Conservation (phyloP, 768 basidiomycete species). For the Mycena metata region DNA sequence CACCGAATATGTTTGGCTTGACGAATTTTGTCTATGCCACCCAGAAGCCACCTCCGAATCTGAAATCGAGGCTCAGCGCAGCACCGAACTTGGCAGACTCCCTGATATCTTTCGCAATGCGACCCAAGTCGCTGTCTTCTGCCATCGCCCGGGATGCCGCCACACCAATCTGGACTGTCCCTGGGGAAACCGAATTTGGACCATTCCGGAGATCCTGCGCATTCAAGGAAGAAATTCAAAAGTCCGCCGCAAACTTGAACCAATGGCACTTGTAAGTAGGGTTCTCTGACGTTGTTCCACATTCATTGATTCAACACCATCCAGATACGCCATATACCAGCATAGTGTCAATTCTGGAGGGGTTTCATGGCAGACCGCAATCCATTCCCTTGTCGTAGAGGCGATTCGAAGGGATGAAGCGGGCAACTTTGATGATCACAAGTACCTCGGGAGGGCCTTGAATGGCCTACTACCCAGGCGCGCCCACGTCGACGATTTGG, state of each 20-base stretch:
- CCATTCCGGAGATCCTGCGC: constrained; percentile 40
- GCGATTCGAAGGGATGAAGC: constrained; percentile 39
- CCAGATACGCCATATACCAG: constrained; percentile 38
- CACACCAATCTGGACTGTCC: constrained; percentile 35
- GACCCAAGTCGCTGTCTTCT: constrained; percentile 39
- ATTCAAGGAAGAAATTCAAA: constrained; percentile 8
- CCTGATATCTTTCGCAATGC: constrained; percentile 41
- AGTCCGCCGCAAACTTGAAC: not conserved
- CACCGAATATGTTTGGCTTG: constrained; percentile 10
- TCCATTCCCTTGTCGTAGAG: constrained; percentile 43
- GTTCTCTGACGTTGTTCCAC: not conserved
- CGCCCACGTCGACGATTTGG: constrained; percentile 37
- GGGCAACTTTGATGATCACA: constrained; percentile 32
- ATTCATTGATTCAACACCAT: not conserved
- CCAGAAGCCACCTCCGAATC: not conserved
- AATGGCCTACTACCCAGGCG: constrained; percentile 43
- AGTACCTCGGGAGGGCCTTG: constrained; percentile 39
- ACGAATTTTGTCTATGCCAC: not conserved
- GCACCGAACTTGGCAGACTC: constrained; percentile 38
- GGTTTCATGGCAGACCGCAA: constrained; percentile 37
- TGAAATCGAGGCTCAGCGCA: constrained; percentile 30
- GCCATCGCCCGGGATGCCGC: constrained; percentile 32
- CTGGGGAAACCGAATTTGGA: constrained; percentile 39
- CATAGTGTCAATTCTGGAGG: constrained; percentile 36
- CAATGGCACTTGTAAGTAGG: constrained; percentile 9